Evolutionary conservation across 345 rosid species (phyloP).

Genomic region (Citropsis articulata): DNA sequence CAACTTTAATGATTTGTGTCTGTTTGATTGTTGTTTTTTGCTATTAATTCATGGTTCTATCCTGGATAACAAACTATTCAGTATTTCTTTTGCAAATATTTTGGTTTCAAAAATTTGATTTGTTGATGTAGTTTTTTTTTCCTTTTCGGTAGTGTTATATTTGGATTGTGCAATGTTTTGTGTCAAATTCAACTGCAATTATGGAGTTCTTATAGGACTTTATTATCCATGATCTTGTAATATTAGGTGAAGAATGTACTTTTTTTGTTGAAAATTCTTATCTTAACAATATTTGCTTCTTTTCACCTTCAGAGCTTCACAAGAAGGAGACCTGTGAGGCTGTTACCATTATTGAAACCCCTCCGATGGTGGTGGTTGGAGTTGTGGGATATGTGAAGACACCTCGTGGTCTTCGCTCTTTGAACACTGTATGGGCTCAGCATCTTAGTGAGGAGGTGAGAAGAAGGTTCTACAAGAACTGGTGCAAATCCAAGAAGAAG

Average conservation of each 20-base stretch:
- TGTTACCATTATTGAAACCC: constrained; percentile 78
- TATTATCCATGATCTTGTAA: background rate
- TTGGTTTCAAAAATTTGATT: background rate
- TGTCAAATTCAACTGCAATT: background rate
- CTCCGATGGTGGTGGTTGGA: constrained; percentile 82
- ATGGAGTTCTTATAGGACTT: background rate
- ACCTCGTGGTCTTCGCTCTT: constrained; percentile 64
- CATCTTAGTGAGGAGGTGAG: constrained; percentile 79
- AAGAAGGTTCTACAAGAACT: constrained; percentile 82
- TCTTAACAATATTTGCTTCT: background rate
- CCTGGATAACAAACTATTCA: background rate
- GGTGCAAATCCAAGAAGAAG: constrained; percentile 89
- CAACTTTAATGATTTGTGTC: too few relatives aligned
- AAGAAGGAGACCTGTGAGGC: constrained; percentile 95
- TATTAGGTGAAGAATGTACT: background rate
- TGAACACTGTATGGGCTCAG: constrained; percentile 90
- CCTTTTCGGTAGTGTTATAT: background rate
- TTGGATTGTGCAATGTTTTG: background rate
- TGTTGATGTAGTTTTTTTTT: background rate
- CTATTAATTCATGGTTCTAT: background rate
- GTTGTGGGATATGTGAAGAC: constrained; percentile 82
- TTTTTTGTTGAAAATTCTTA: background rate
- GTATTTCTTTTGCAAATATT: background rate
- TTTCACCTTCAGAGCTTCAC: constrained; percentile 60
- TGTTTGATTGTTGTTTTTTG: background rate